Conservation (phyloP, 2,329 filamentous ascomycete species). For the Dactylellina drechsleri region DNA sequence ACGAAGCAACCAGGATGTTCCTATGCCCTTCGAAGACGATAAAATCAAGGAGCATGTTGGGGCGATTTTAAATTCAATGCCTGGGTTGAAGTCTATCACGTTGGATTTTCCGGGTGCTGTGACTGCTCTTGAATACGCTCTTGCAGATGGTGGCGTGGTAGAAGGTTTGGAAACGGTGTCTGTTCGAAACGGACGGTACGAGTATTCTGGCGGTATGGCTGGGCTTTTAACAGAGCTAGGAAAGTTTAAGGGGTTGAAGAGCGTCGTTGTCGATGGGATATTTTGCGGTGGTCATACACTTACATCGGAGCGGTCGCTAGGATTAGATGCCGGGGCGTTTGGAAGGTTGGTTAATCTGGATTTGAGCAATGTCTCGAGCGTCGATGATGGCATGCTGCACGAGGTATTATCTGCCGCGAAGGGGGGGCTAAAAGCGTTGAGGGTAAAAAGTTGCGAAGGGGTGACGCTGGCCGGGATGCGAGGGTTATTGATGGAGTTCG, state of each 20-base stretch:
- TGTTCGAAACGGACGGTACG: constrained; percentile 32
- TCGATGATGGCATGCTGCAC: constrained; percentile 16
- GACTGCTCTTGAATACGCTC: constrained; percentile 9
- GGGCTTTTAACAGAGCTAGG: constrained; percentile 12
- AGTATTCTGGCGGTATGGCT: constrained; percentile 5
- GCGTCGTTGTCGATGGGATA: constrained; percentile 19
- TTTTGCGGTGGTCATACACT: neutral
- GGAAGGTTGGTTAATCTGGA: constrained; percentile 11
- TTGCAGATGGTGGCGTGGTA: neutral
- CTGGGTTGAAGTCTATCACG: constrained; percentile 9
- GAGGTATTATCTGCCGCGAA: neutral
- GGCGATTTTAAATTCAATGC: constrained; percentile 12
- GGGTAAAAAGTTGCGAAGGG: constrained; percentile 13
- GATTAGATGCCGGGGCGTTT: constrained; percentile 4
- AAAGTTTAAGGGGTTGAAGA: constrained; percentile 12
- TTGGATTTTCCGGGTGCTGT: constrained; percentile 40
- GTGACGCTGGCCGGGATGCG: constrained; percentile 31
- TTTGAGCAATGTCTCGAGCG: constrained; percentile 10
- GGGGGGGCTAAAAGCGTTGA: constrained; percentile 2
- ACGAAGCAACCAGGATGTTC: neutral
- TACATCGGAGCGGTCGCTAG: neutral
- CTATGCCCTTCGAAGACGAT: neutral
- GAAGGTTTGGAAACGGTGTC: constrained; percentile 5
- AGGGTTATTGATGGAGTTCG: constrained; percentile 16
- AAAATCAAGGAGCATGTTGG: neutral